Conservation (phyloP, 768 basidiomycete species). For the Lactarius tabidus region DNA sequence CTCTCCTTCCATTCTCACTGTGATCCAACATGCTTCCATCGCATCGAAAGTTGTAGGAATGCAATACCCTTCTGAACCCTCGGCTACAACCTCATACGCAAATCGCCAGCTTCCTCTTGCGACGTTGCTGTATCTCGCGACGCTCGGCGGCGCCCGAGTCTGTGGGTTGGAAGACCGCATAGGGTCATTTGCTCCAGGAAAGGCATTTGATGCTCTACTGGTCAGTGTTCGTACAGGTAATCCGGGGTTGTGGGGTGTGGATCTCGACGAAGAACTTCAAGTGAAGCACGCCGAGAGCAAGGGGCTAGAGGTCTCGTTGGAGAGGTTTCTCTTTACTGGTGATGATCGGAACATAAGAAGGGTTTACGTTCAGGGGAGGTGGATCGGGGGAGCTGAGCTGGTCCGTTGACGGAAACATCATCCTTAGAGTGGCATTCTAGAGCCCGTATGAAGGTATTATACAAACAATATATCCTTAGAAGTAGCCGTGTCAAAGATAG, state of each 20-base stretch:
- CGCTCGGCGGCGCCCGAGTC: conserved; percentile 84
- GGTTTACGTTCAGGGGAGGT: conserved; percentile 80
- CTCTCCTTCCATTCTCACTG: conserved; percentile 71
- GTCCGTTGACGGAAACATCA: not conserved
- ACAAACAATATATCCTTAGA: conserved; percentile 1
- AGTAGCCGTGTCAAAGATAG: conserved; percentile 3
- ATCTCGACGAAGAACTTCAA: conserved; percentile 32
- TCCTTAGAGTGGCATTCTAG: not conserved
- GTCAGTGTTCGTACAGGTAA: conserved; percentile 59
- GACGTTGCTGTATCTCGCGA: conserved; percentile 85
- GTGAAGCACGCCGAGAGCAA: conserved; percentile 29
- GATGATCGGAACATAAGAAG: conserved; percentile 78
- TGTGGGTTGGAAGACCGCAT: conserved; percentile 63
- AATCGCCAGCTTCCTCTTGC: conserved; percentile 65
- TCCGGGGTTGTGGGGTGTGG: conserved; percentile 52
- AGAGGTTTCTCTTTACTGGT: conserved; percentile 82
- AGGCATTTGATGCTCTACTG: conserved; percentile 86
- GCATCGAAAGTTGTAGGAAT: conserved; percentile 74
- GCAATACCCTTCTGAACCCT: conserved; percentile 31
- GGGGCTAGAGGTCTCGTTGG: conserved; percentile 57
- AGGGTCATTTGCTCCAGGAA: conserved; percentile 76
- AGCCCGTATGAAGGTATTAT: not conserved
- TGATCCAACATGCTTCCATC: conserved; percentile 71
- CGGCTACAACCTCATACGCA: conserved; percentile 36
- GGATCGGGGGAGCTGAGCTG: conserved; percentile 64